Conservation (phyloP, 2,329 filamentous ascomycete genomes). For the Monosporascus sp. region DNA sequence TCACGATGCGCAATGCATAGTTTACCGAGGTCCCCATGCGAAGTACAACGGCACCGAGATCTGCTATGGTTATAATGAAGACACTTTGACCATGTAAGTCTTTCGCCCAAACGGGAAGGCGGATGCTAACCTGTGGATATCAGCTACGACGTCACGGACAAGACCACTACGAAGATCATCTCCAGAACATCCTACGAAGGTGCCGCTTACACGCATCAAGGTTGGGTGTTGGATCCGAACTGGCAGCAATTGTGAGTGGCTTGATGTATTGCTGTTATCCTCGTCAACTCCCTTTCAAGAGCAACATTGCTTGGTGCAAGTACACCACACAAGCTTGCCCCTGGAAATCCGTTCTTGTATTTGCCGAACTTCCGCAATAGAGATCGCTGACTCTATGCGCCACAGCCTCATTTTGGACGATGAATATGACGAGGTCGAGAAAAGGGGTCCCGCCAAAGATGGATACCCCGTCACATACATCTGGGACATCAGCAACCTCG, state of each 20-base stretch:
- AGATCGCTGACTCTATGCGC: no score
- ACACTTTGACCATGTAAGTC: constrained; percentile 39
- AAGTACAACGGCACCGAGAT: constrained; percentile 44
- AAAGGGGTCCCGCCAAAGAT: constrained; percentile 29
- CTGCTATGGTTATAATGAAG: constrained; percentile 52
- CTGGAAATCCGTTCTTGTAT: no score
- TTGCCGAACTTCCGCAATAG: no score
- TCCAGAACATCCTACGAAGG: constrained; percentile 51
- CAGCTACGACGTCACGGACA: no score
- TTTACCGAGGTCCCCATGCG: constrained; percentile 45
- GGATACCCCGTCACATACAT: constrained; percentile 45
- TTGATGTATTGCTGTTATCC: no score
- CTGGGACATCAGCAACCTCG: constrained; percentile 41
- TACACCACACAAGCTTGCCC: no score
- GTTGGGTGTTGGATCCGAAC: constrained; percentile 43
- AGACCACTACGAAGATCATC: constrained; percentile 32
- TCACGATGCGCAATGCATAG: constrained; percentile 49
- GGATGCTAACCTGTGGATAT: no score
- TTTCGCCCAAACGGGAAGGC: no score
- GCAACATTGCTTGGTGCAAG: no score
- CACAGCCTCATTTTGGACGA: constrained; percentile 42
- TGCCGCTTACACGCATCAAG: constrained; percentile 54
- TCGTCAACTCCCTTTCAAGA: no score
- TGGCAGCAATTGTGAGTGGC: constrained; percentile 30
- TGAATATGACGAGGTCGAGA: constrained; percentile 45